Evolutionary conservation across 495 filamentous ascomycete genomes (phyloP).

Genomic region (Penicillium samsonianum): DNA sequence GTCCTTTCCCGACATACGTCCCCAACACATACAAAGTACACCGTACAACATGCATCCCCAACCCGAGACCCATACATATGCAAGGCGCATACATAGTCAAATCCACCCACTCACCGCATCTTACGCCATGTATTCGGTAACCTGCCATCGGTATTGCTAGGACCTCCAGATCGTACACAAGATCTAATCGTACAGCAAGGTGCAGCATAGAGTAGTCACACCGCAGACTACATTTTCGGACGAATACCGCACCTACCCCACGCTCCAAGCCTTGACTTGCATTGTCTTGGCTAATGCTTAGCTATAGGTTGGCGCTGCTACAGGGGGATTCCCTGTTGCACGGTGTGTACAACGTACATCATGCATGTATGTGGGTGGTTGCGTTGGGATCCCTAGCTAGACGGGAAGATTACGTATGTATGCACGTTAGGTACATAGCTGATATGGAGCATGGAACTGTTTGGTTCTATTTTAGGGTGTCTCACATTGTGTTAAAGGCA

Average conservation of each 20-base stretch:
- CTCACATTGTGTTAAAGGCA: too few relatives aligned
- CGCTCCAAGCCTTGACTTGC: constrained; percentile 5
- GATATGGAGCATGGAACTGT: background rate
- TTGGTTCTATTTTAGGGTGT: too few relatives aligned
- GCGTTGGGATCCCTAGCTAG: background rate
- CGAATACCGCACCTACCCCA: background rate
- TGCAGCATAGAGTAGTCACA: constrained; percentile 7
- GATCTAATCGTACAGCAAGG: background rate
- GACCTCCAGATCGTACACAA: background rate
- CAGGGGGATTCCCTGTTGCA: background rate
- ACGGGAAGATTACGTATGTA: too few relatives aligned
- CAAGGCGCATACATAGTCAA: background rate
- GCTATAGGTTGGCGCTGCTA: background rate
- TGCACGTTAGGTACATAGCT: background rate
- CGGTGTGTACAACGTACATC: background rate
- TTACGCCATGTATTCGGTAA: background rate
- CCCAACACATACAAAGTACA: background rate
- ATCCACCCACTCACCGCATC: background rate
- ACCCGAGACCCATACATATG: background rate
- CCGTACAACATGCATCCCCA: background rate
- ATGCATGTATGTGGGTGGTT: background rate
- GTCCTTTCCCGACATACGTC: background rate
- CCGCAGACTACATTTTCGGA: background rate
- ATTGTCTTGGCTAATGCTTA: constrained; percentile 14
- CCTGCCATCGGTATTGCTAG: background rate